phyloP scores from a whole-genome alignment of 257 asterid species.

The Cinchona pubescens region DNA sequence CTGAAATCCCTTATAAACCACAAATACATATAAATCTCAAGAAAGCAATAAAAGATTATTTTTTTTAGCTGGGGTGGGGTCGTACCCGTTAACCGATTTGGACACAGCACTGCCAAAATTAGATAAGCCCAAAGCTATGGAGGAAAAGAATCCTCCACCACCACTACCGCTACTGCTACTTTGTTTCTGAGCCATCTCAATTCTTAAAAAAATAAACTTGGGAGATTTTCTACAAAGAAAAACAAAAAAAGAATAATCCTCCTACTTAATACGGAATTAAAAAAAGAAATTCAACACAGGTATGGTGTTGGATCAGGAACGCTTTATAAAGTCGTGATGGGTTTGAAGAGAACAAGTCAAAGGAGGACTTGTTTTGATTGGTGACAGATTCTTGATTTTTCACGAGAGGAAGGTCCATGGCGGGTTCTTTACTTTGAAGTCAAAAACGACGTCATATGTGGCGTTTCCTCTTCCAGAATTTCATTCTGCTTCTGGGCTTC shows the following conservation, averaged over 20 bases:
- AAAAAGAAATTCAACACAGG: background rate
- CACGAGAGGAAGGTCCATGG: background rate
- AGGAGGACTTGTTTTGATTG: too few relatives aligned
- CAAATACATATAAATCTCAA: too few relatives aligned
- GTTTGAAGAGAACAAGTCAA: too few relatives aligned
- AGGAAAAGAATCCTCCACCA: slow-evolving; percentile 61
- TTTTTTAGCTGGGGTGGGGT: background rate
- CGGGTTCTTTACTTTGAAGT: slow-evolving; percentile 8
- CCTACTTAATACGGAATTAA: too few relatives aligned
- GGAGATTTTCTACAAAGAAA: background rate
- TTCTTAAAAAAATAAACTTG: too few relatives aligned
- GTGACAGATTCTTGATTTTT: too few relatives aligned
- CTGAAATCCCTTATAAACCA: too few relatives aligned
- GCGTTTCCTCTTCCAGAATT: too few relatives aligned
- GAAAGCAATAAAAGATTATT: too few relatives aligned
- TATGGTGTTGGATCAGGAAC: background rate
- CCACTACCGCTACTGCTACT: slow-evolving; percentile 14
- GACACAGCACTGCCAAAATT: slow-evolving; percentile 58
- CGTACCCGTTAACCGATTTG: slow-evolving; percentile 81
- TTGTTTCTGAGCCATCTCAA: slow-evolving; percentile 24
- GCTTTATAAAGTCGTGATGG: background rate
- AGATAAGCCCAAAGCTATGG: slow-evolving; percentile 61
- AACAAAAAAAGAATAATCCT: too few relatives aligned
- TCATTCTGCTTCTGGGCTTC: too few relatives aligned
- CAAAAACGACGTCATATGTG: too few relatives aligned